Conservation (phyloP, 768 basidiomycete genomes). For the Tylopilus balloui region DNA sequence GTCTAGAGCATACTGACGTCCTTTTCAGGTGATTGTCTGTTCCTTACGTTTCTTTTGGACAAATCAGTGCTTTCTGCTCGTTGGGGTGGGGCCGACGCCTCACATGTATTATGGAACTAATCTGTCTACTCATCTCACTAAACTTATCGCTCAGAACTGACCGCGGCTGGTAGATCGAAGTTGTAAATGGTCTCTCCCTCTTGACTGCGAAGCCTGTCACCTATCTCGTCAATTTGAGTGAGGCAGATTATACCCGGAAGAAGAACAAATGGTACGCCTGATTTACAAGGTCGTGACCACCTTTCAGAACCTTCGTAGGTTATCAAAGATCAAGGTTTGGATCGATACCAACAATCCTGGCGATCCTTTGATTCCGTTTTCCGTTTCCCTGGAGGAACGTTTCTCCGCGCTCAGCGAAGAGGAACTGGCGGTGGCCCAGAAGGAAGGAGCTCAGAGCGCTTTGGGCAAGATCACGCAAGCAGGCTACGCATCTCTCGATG, state of each 20-base stretch:
- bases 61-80: conserved; percentile 68
- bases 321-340: conserved; percentile 97
- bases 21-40: conserved; percentile 21
- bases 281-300: not conserved
- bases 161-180: conserved; percentile 60
- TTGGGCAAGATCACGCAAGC: conserved; percentile 94
- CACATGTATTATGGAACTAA: conserved; percentile 35
- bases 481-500: conserved; percentile 83
- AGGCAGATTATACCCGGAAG: conserved; percentile 91
- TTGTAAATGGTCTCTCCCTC: conserved; percentile 83
- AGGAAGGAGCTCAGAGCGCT: conserved; percentile 69
- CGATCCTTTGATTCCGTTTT: conserved; percentile 94
- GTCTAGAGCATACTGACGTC: conserved; percentile 5
- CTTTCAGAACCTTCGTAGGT: conserved; percentile 40
- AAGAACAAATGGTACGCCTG: conserved; percentile 90
- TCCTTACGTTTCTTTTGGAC: conserved; percentile 27
- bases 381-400: conserved; percentile 92
- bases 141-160: conserved; percentile 11
- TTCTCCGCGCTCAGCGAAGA: conserved; percentile 57
- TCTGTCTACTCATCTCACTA: not conserved
- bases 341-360: conserved; percentile 96
- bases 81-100: conserved; percentile 83
- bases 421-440: conserved; percentile 75
- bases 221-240: conserved; percentile 96
- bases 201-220: conserved; percentile 96